Conservation (phyloP, 2,329 filamentous ascomycete genomes). For the Malbranchea cinnamomea region DNA sequence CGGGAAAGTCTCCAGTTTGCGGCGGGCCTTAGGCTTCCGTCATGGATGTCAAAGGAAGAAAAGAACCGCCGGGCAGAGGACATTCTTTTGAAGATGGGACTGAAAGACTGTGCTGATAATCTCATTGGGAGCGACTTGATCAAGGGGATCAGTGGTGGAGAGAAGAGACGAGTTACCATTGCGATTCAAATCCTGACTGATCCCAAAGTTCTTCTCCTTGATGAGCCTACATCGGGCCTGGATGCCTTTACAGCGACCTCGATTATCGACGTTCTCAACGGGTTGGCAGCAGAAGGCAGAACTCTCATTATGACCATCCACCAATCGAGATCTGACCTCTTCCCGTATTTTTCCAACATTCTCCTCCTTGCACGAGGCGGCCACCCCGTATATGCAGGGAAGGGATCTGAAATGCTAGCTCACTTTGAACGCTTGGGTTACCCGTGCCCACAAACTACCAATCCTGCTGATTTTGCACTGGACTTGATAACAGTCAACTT, state of each 20-base stretch:
- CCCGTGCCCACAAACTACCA: slow-evolving; percentile 53
- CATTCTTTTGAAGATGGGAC: slow-evolving; percentile 56
- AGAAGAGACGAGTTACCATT: slow-evolving; percentile 64
- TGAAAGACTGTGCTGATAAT: slow-evolving; percentile 66
- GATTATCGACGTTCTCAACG: slow-evolving; percentile 58
- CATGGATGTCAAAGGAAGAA: slow-evolving; percentile 53
- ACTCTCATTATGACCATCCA: slow-evolving; percentile 67
- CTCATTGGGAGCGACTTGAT: slow-evolving; percentile 56
- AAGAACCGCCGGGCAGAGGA: slow-evolving; percentile 56
- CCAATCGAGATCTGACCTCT: slow-evolving; percentile 59
- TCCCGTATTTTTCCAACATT: slow-evolving; percentile 55
- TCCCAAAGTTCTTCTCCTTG: slow-evolving; percentile 55
- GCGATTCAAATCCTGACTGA: slow-evolving; percentile 65
- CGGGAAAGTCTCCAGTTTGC: slow-evolving; percentile 59
- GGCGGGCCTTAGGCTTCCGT: slow-evolving; percentile 54
- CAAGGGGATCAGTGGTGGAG: slow-evolving; percentile 67
- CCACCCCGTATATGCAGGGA: slow-evolving; percentile 51
- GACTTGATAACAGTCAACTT: slow-evolving; percentile 65
- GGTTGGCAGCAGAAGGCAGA: slow-evolving; percentile 56
- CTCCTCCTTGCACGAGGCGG: slow-evolving; percentile 57
- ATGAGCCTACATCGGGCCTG: slow-evolving; percentile 62
- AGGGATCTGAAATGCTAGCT: slow-evolving; percentile 46
- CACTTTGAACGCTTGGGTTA: slow-evolving; percentile 49
- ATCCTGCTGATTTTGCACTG: slow-evolving; percentile 63
- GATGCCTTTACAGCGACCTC: slow-evolving; percentile 67